Percentiles rank a stretch among this genome's conserved stretches.
These are phyloP conservation scores for Aspergillus biplanus DNA, from an alignment of 495 filamentous ascomycete species.

Conservation along the genomic window DNA sequence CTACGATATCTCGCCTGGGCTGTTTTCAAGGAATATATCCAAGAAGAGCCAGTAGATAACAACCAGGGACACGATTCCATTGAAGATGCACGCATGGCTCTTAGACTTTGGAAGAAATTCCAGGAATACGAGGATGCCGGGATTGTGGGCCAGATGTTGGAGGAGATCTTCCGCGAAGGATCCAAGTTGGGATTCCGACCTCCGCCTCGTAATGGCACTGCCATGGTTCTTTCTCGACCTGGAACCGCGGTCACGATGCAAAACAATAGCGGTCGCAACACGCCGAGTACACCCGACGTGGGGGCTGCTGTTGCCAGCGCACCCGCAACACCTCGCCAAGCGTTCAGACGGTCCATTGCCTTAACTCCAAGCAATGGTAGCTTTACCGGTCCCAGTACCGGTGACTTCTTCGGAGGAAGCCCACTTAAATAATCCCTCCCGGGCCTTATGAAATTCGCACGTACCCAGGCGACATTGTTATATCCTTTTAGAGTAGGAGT, in stretches of 20 bases:
- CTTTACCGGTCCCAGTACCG: constrained; percentile 44
- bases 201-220: constrained; percentile 52
- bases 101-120: constrained; percentile 89
- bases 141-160: constrained; percentile 70
- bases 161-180: constrained; percentile 79
- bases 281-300: constrained; percentile 44
- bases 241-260: constrained; percentile 50
- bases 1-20: constrained; percentile 87
- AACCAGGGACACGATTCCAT: constrained; percentile 78
- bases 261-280: constrained; percentile 49
- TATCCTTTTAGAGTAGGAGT: too few relatives aligned
- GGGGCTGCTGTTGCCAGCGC: constrained; percentile 35
- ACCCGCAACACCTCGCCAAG: constrained; percentile 48
- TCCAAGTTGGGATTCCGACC: constrained; percentile 73
- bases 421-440: constrained; percentile 40
- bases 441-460: constrained; percentile 4
- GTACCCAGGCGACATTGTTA: neutral
- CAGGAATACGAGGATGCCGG: constrained; percentile 86
- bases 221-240: constrained; percentile 45
- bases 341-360: constrained; percentile 50
- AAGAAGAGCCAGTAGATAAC: constrained; percentile 64
- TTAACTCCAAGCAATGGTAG: constrained; percentile 52
- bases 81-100: constrained; percentile 88
- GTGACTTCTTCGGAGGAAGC: constrained; percentile 49
- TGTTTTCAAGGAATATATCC: constrained; percentile 88